These are phyloP conservation scores for Cordyceps fumosorosea DNA, from an alignment of 2,329 filamentous ascomycete genomes.

Conservation along the genomic window DNA sequence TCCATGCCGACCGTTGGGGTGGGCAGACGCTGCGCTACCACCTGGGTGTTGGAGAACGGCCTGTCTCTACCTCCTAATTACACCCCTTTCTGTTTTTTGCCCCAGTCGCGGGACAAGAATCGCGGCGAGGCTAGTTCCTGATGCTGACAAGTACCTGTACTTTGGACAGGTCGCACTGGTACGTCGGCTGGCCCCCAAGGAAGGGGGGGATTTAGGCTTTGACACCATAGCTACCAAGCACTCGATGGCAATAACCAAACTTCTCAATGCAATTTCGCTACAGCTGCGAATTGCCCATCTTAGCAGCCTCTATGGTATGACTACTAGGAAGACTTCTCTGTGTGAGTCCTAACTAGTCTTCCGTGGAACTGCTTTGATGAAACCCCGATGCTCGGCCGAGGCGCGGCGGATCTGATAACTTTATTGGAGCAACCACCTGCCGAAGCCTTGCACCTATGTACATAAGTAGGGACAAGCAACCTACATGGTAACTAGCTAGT, in stretches of 20 bases:
- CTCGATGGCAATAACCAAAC: background rate
- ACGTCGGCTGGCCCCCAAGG: too few relatives aligned
- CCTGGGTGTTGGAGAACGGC: background rate
- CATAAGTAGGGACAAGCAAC: too few relatives aligned
- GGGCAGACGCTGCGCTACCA: background rate
- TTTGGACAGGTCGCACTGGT: too few relatives aligned
- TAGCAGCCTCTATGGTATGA: background rate
- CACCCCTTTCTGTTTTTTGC: background rate
- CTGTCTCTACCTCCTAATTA: background rate
- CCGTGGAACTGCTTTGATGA: background rate
- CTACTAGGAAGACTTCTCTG: background rate
- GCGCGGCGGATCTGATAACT: conserved; percentile 31
- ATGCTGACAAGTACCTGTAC: too few relatives aligned
- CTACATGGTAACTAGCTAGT: too few relatives aligned
- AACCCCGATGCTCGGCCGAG: conserved; percentile 3
- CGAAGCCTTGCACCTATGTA: too few relatives aligned
- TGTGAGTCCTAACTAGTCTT: background rate
- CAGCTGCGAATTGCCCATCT: background rate
- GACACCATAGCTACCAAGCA: too few relatives aligned
- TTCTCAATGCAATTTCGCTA: background rate
- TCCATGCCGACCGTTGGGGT: background rate
- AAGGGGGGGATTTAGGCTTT: too few relatives aligned
- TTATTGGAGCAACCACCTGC: conserved; percentile 17
- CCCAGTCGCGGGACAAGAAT: too few relatives aligned
- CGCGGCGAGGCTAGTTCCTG: too few relatives aligned